These are phyloP conservation scores for Didymosphaeria variabile DNA, from an alignment of 2,329 filamentous ascomycete genomes.

Conservation along the genomic window DNA sequence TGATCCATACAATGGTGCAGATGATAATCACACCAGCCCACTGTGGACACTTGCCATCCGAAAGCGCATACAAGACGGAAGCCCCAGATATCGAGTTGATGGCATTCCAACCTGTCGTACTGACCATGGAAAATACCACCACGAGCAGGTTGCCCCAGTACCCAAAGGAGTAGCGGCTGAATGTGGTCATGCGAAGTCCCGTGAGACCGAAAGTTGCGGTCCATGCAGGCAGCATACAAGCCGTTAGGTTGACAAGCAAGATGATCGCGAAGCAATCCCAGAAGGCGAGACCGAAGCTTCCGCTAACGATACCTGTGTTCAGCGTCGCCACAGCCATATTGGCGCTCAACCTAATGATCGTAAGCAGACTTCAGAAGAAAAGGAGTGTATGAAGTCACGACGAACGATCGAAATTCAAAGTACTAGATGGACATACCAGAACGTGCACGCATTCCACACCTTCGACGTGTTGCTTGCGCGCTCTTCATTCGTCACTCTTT, in stretches of 20 bases:
- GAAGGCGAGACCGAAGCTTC: slow-evolving; percentile 44
- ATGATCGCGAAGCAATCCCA: slow-evolving; percentile 52
- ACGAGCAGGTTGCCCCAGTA: slow-evolving; percentile 52
- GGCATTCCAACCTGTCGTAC: slow-evolving; percentile 51
- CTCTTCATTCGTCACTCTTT: slow-evolving; percentile 34
- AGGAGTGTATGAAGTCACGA: neutral
- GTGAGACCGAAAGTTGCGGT: slow-evolving; percentile 45
- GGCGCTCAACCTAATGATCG: slow-evolving; percentile 42
- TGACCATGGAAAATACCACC: slow-evolving; percentile 50
- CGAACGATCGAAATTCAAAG: too few relatives aligned
- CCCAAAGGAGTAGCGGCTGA: slow-evolving; percentile 50
- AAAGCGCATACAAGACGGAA: slow-evolving; percentile 46
- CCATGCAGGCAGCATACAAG: slow-evolving; percentile 41
- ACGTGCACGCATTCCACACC: slow-evolving; percentile 38
- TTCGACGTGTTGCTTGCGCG: slow-evolving; percentile 30
- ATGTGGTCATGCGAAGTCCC: slow-evolving; percentile 49
- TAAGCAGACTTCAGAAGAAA: slow-evolving; percentile 4
- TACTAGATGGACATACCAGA: slow-evolving; percentile 27
- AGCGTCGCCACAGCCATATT: slow-evolving; percentile 51
- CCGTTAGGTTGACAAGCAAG: slow-evolving; percentile 43
- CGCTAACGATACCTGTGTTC: slow-evolving; percentile 45
- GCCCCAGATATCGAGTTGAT: slow-evolving; percentile 52
- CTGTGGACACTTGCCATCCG: slow-evolving; percentile 46
- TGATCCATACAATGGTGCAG: slow-evolving; percentile 48
- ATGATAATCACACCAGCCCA: slow-evolving; percentile 52